A percentile compares a stretch with the other conserved stretches of the same genome.
phyloP scores from a whole-genome alignment of 352 stramenopile genomes.

The Blastocystis sp. region DNA sequence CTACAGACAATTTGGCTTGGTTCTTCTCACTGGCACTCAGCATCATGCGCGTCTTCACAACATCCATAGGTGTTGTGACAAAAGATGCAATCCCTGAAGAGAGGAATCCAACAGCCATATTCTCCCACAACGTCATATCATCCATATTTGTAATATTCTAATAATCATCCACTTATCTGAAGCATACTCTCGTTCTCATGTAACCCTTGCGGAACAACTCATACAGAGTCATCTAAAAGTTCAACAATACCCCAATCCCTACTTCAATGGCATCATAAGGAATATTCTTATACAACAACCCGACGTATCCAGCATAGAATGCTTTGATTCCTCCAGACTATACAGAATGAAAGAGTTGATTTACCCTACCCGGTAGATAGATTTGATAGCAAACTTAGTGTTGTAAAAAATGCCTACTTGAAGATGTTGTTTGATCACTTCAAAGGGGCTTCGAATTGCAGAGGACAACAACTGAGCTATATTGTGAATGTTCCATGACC shows the following conservation, averaged over 20 bases:
- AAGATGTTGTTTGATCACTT: conserved; percentile 63
- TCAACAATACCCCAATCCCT: not conserved
- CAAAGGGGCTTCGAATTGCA: conserved; percentile 45
- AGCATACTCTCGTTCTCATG: not conserved
- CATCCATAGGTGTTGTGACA: conserved; percentile 60
- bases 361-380: conserved; percentile 48
- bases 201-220: conserved; percentile 52
- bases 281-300: conserved; percentile 65
- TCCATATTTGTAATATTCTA: conserved; percentile 50
- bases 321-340: conserved; percentile 61
- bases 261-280: conserved; percentile 66
- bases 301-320: conserved; percentile 53
- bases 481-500: not conserved
- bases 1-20: not conserved
- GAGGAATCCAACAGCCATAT: conserved; percentile 9
- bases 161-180: not conserved
- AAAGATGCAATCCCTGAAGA: conserved; percentile 50
- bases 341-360: not conserved
- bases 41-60: conserved; percentile 68
- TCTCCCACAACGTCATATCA: conserved; percentile 33
- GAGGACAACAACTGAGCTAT: conserved; percentile 53
- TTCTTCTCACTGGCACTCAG: conserved; percentile 27
- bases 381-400: conserved; percentile 63
- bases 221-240: conserved; percentile 60
- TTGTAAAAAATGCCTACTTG: conserved; percentile 61